Base-by-base conservation (phyloP, 495 filamentous ascomycete species). In the Aspergillus affinis region DNA sequence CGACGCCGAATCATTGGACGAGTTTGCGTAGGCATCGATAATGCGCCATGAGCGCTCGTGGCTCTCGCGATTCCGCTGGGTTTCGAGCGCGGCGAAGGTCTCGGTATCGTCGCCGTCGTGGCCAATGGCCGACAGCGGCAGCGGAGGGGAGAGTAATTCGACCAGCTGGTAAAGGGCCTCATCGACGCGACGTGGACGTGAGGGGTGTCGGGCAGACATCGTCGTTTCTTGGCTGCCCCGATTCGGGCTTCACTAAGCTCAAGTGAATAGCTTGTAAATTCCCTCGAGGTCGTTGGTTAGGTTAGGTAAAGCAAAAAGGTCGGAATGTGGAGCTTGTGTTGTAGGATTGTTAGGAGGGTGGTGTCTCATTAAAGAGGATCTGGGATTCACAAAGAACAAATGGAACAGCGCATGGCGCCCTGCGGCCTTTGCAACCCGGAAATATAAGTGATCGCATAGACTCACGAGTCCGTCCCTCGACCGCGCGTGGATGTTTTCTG, bases 141-240 rank as follows among this genome's bases (percentile, higher is more conserved):
- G 61, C 48, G 71, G 65, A 30, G 79, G 80, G 32, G 80, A 67
- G 23, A 84, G 67, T 26, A 75, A 75, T 54, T 84, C 79, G 64
- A 85, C 74, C 21, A 85, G 80, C 60, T 81, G 77, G 51, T 79
- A 79, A 62, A 85, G 72, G 57, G 82, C 82, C 62, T 83, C 82
- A 41, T 84, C 79, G 62, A 85, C 74, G 66, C 82, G 82, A 61
- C 74, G 75, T 49, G 72, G 69, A 48, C 76, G 76, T 56, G 70
- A 59, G 48, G 69, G 61, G 7, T 73, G 69, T 29, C 74, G 73
- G 29, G 68, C 62, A 17, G 75, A 75, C 77, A 80, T 80, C 49
- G 51, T 70, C 59, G 32, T 58, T 59, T 18, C 27, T 32, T 32
- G 30, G 23, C 6, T 19, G 27, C 30, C 17, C 26, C 17, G 30